Conservation (phyloP, 495 filamentous ascomycete species). For the Chlorociboria aeruginascens region DNA sequence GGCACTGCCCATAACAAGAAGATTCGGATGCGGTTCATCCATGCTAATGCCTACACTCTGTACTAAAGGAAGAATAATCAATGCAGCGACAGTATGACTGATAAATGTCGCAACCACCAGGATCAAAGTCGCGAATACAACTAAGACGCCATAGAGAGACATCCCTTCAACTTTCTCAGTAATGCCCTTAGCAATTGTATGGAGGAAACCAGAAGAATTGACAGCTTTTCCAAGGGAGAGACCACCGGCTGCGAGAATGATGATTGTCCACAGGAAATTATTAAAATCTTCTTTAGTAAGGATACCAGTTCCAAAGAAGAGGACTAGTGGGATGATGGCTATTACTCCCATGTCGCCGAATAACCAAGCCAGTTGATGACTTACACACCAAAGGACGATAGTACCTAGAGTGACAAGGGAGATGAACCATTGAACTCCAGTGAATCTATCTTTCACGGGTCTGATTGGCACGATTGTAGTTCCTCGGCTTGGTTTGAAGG, state of each 20-base stretch:
- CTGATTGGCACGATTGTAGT: constrained; percentile 90
- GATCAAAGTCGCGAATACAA: constrained; percentile 78
- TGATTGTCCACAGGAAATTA: constrained; percentile 99
- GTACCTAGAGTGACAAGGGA: constrained; percentile 71
- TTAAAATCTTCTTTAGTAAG: constrained; percentile 99
- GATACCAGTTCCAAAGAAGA: constrained; percentile 96
- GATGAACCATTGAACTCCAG: constrained; percentile 89
- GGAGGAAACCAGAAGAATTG: constrained; percentile 82
- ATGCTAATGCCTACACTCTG: constrained; percentile 72
- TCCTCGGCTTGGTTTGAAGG: constrained; percentile 72
- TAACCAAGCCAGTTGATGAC: constrained; percentile 70
- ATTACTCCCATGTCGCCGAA: constrained; percentile 99
- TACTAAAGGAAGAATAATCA: constrained; percentile 91
- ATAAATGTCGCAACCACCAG: constrained; percentile 96
- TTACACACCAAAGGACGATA: constrained; percentile 85
- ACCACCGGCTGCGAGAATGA: constrained; percentile 93
- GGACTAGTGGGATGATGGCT: constrained; percentile 85
- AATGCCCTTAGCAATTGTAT: constrained; percentile 71
- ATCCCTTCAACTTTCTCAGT: constrained; percentile 60
- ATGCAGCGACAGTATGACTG: constrained; percentile 88
- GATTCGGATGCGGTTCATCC: constrained; percentile 81
- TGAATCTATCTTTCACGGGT: constrained; percentile 75
- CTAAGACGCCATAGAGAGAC: constrained; percentile 75
- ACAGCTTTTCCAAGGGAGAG: constrained; percentile 91
- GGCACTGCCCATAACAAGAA: constrained; percentile 75